Base-by-base conservation (phyloP, 768 basidiomycete genomes). In the Pleurotus giganteus region DNA sequence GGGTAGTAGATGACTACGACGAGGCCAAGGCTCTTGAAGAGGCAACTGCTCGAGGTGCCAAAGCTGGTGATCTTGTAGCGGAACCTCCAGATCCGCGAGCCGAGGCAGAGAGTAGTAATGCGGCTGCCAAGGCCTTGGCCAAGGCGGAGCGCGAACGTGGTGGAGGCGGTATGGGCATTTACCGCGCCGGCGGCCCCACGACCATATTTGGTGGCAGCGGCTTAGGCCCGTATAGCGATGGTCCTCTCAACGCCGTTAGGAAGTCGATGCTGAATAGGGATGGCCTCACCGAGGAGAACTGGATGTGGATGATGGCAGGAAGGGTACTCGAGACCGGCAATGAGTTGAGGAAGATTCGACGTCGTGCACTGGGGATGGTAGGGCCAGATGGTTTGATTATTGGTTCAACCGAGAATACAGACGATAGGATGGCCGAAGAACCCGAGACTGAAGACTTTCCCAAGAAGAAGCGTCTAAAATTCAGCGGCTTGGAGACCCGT, bases 1-100 rank as follows among this genome's bases (percentile, higher is more conserved):
- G 94, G 89, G 86, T 98, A 1, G 81, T 83, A 5, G 97, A 98
- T 65, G 97, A 98, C 71, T 99, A 99, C 68, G 93, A 92, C 71
- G 97, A 99, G 69, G 89, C 88, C 36, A 89, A 89, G 54, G 82
- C 82, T 0, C 78, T 86, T 1, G 84, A 80, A 57, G 89, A 92
- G 42, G 89, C 91, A 62, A 80, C 85, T 2, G 82, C 83, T n/a
- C 84, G 85, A 29, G 95, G 94, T 4, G 78, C 92, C 60, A 87
- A 88, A 59, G 80, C 95, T 0, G 89, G 91, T 11, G 88, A 92
- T 50, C 81, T 75, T 5, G 94, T 95, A 17, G 89, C 89, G 52
- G 88, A 95, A 58, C 83, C 94, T 17, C 83, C 85, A 29, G 88
- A 93, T 56, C 85, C 90, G 15, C 81, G 81, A 23, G 71, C 72